phyloP scores from a whole-genome alignment of 2,329 filamentous ascomycete species.

The Neofusicoccum cordaticola region DNA sequence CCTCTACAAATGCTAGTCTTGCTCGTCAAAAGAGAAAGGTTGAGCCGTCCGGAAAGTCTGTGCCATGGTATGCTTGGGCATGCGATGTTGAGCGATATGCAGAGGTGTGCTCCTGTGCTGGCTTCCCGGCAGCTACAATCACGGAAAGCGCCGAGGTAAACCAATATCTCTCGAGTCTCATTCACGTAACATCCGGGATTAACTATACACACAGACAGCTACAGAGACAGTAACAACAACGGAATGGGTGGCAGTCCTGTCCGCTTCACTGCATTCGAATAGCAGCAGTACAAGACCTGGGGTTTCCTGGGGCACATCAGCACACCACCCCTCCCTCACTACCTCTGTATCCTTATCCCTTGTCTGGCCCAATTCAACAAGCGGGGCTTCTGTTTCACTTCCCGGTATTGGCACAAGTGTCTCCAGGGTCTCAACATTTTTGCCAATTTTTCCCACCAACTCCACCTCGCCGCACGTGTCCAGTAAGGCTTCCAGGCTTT shows the following conservation, averaged over 20 bases:
- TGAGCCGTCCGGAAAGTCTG: neutral
- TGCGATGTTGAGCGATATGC: slow-evolving; percentile 15
- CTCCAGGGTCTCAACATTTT: neutral
- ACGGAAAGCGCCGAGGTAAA: neutral
- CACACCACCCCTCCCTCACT: too few relatives aligned
- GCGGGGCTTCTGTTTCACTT: neutral
- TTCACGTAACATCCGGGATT: neutral
- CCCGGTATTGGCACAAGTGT: neutral
- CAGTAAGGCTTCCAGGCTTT: neutral
- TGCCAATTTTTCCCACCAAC: neutral
- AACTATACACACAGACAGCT: neutral
- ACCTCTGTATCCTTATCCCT: neutral
- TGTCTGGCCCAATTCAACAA: neutral
- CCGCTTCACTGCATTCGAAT: neutral
- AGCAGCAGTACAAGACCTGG: neutral
- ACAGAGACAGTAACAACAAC: neutral
- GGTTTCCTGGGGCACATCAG: too few relatives aligned
- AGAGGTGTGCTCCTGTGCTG: slow-evolving; percentile 15
- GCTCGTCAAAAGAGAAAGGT: neutral
- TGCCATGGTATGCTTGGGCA: slow-evolving; percentile 8
- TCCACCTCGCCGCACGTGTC: neutral
- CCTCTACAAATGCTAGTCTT: neutral
- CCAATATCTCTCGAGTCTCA: too few relatives aligned
- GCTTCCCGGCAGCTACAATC: neutral
- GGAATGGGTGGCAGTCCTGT: neutral